Evolutionary conservation across 176 grass and related monocot genomes (phyloP).

Genomic region (Calamus simplicifolius): DNA sequence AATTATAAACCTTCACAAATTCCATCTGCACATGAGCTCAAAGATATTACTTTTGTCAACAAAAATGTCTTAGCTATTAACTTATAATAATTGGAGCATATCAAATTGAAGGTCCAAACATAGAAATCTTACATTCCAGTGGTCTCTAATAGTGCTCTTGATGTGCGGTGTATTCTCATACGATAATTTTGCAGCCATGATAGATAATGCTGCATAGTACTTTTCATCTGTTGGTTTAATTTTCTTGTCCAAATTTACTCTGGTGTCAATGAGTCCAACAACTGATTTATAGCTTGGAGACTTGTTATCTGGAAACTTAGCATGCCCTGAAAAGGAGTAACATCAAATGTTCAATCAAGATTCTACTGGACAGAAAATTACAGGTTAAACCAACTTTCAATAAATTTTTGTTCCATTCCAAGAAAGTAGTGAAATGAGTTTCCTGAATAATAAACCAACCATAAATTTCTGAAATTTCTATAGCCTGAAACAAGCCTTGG

Average conservation of each 20-base stretch:
- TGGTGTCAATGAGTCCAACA: slow-evolving; percentile 45
- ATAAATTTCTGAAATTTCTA: no score
- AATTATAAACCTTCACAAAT: slow-evolving; percentile 57
- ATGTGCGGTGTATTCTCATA: slow-evolving; percentile 66
- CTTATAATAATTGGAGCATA: background rate
- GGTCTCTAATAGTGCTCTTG: slow-evolving; percentile 19
- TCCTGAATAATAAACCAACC: no score
- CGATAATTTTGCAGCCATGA: slow-evolving; percentile 70
- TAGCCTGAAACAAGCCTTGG: no score
- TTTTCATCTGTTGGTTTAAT: slow-evolving; percentile 30
- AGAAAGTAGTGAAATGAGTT: no score
- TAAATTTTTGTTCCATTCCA: no score
- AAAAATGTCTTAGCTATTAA: background rate
- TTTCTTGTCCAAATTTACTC: slow-evolving; percentile 56
- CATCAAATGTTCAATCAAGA: no score
- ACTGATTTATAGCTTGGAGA: slow-evolving; percentile 42
- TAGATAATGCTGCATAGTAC: slow-evolving; percentile 59
- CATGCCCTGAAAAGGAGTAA: slow-evolving; percentile 28
- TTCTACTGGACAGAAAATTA: no score
- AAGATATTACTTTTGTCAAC: background rate
- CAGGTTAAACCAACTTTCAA: no score
- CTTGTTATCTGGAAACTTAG: slow-evolving; percentile 34
- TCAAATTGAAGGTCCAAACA: background rate
- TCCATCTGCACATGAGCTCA: slow-evolving; percentile 44
- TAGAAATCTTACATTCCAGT: slow-evolving; percentile 40